Percentiles rank a stretch among this genome's conserved stretches.
Evolutionary conservation across 169 alveolate species (phyloP).

Genomic region (Blepharisma undulans): DNA sequence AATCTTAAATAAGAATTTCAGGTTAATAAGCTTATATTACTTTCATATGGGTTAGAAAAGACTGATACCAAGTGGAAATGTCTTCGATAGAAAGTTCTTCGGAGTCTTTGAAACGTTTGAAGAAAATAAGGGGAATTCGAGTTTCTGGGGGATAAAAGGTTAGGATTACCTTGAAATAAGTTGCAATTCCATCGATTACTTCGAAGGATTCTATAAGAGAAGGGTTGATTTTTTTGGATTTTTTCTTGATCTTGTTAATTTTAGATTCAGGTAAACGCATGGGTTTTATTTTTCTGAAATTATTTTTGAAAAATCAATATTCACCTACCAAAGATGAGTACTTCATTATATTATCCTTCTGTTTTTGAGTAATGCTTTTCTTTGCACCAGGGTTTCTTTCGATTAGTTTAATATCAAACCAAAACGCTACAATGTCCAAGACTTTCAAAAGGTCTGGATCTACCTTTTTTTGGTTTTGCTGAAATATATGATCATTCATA

Average conservation of each 20-base stretch:
- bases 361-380: neutral
- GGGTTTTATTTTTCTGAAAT: neutral
- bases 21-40: neutral
- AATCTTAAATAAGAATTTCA: neutral
- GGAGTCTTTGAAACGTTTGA: neutral
- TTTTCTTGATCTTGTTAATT: neutral
- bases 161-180: neutral
- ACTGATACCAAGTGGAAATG: neutral
- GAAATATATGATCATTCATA: neutral
- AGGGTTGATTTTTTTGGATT: neutral
- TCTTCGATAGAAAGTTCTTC: neutral
- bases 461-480: neutral
- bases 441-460: neutral
- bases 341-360: neutral
- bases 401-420: neutral
- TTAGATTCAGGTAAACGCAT: neutral
- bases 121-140: neutral
- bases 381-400: neutral
- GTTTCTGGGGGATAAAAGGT: neutral
- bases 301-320: neutral
- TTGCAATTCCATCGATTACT: neutral
- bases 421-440: neutral
- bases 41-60: neutral
- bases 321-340: neutral
- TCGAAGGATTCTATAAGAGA: neutral